Evolutionary conservation across 169 alveolate genomes (phyloP).

Genomic region (Perkinsus olseni): DNA sequence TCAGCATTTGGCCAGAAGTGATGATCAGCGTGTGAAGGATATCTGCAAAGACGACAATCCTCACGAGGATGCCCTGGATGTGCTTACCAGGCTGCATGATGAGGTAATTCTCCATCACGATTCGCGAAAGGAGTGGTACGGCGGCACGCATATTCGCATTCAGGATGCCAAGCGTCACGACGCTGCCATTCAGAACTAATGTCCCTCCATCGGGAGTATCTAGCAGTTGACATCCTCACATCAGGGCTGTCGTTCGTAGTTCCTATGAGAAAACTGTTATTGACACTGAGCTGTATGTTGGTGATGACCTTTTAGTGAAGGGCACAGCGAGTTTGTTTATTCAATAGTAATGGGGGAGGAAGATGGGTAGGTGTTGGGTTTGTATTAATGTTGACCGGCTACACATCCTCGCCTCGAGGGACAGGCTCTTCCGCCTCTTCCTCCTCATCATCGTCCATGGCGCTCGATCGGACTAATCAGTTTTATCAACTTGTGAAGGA

Average conservation of each 20-base stretch:
- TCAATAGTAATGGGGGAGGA: neutral
- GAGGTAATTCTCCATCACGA: neutral
- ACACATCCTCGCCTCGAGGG: neutral
- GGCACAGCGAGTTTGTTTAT: neutral
- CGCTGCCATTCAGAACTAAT: neutral
- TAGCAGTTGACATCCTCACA: too few species aligned
- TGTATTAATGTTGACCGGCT: neutral
- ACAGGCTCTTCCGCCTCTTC: neutral
- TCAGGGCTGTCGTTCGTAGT: too few species aligned
- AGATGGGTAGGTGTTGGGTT: neutral
- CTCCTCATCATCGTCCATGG: neutral
- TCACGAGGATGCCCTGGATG: neutral
- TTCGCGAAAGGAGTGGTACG: neutral
- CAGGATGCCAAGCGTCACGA: neutral
- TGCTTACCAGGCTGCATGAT: neutral
- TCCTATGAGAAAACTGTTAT: neutral
- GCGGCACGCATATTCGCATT: neutral
- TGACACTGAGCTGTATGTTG: neutral
- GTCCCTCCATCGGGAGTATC: neutral
- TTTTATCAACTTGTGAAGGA: neutral
- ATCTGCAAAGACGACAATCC: neutral
- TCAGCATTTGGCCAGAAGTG: neutral
- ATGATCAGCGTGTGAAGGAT: neutral
- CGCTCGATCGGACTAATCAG: neutral
- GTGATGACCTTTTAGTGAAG: neutral